A percentile compares a stretch with the other conserved stretches of the same genome.
phyloP scores from a whole-genome alignment of 1,284 basidiomycete genomes.

The Uromyces viciae-fabae region DNA sequence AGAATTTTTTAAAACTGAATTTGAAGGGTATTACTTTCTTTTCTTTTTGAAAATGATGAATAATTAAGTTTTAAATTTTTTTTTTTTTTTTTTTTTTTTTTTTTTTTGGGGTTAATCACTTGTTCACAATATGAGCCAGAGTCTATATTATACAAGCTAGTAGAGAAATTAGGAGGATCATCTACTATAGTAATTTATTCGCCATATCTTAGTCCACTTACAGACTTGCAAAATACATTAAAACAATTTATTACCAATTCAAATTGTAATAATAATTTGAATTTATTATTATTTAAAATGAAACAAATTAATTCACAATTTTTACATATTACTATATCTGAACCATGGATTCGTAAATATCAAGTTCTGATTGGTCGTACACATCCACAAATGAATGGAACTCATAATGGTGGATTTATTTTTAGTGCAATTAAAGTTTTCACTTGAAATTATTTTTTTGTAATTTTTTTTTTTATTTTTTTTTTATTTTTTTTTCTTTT shows the following conservation, averaged over 20 bases:
- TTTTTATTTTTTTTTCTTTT: neutral
- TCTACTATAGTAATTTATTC: slow-evolving; percentile 29
- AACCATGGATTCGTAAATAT: slow-evolving; percentile 84
- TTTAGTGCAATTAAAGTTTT: slow-evolving; percentile 73
- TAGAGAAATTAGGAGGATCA: neutral
- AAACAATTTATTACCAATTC: too few species aligned
- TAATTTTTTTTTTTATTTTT: slow-evolving; percentile 10
- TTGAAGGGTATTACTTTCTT: slow-evolving; percentile 34
- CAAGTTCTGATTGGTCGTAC: slow-evolving; percentile 92
- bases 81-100: neutral
- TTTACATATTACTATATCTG: slow-evolving; percentile 53
- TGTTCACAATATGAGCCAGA: slow-evolving; percentile 41
- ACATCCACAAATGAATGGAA: slow-evolving; percentile 90
- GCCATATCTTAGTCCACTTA: neutral
- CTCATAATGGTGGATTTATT: slow-evolving; percentile 82
- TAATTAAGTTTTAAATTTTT: neutral
- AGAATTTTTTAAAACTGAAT: slow-evolving; percentile 75
- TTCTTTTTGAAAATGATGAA: neutral
- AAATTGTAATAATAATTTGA: slow-evolving; percentile 16
- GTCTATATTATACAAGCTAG: slow-evolving; percentile 18
- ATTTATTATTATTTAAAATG: neutral
- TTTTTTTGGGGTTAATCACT: slow-evolving; percentile 11
- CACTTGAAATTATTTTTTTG: neutral
- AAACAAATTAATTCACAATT: slow-evolving; percentile 1
- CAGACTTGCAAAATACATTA: slow-evolving; percentile 15